Evolutionary conservation across 768 basidiomycete genomes (phyloP).

Genomic region (Tephrocybe sp.): DNA sequence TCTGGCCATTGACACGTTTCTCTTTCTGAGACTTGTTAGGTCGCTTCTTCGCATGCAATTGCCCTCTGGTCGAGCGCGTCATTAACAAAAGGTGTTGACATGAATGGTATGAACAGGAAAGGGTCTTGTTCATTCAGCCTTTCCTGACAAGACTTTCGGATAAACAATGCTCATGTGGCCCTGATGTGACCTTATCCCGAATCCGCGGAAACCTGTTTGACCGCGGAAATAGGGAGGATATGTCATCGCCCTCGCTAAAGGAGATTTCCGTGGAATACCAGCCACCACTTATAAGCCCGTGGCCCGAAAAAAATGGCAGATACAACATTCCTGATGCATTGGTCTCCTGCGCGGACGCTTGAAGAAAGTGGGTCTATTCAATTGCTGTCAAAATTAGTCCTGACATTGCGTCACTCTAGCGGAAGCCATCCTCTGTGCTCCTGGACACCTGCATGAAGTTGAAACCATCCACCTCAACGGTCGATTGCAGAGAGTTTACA

Average conservation of each 20-base stretch:
- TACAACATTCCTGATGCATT: conserved; percentile 27
- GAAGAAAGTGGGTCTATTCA: conserved; percentile 35
- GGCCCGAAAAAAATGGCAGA: conserved; percentile 17
- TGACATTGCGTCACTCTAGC: conserved; percentile 26
- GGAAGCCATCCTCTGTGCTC: conserved; percentile 44
- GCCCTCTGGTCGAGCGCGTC: too few relatives aligned
- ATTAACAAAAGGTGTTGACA: too few relatives aligned
- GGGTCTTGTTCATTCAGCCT: too few relatives aligned
- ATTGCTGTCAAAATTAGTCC: background rate
- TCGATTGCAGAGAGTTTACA: conserved; percentile 52
- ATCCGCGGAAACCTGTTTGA: conserved; percentile 22
- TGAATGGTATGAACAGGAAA: too few relatives aligned
- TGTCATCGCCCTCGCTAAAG: conserved; percentile 32
- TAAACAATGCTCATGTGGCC: conserved; percentile 6
- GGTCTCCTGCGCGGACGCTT: conserved; percentile 38
- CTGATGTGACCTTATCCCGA: conserved; percentile 11
- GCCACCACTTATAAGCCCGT: conserved; percentile 37
- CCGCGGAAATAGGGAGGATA: conserved; percentile 23
- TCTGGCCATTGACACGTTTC: too few relatives aligned
- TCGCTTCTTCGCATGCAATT: too few relatives aligned
- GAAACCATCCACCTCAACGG: conserved; percentile 50
- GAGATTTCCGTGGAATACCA: conserved; percentile 38
- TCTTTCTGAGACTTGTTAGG: too few relatives aligned
- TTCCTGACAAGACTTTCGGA: background rate
- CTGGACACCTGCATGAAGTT: conserved; percentile 48